phyloP scores from a whole-genome alignment of 1,284 basidiomycete genomes.

The Pseudozyma thailandica region DNA sequence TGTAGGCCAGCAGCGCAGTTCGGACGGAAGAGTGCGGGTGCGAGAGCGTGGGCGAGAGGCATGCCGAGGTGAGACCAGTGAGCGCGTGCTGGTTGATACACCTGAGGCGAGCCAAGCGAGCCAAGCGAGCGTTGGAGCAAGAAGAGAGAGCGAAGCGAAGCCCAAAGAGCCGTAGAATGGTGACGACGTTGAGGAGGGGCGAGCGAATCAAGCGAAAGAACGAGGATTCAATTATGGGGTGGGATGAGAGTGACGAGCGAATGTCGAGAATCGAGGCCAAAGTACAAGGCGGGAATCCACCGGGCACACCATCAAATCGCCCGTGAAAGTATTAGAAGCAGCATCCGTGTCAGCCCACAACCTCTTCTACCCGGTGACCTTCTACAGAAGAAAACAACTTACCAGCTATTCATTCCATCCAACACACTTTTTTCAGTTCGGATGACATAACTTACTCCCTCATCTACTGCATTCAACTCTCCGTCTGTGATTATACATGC shows the following conservation, averaged over 20 bases:
- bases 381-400: too few species aligned
- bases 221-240: too few species aligned
- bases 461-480: conserved; percentile 78
- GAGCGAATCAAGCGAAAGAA: neutral
- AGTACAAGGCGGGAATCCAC: too few species aligned
- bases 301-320: too few species aligned
- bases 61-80: conserved; percentile 51
- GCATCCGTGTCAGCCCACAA: too few species aligned
- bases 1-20: conserved; percentile 69
- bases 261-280: too few species aligned
- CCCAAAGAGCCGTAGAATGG: neutral
- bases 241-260: too few species aligned
- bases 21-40: conserved; percentile 69
- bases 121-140: too few species aligned
- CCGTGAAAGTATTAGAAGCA: too few species aligned
- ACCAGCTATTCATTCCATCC: conserved; percentile 70
- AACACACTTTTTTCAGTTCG: conserved; percentile 75
- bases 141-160: neutral
- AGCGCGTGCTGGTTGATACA: conserved; percentile 48
- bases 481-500: conserved; percentile 84
- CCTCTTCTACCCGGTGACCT: too few species aligned
- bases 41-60: conserved; percentile 30
- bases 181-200: neutral
- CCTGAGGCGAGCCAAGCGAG: conserved; percentile 14
- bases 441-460: conserved; percentile 78